Conservation (phyloP, 441 rosid genomes). For the Arabidopsis lyrata region DNA sequence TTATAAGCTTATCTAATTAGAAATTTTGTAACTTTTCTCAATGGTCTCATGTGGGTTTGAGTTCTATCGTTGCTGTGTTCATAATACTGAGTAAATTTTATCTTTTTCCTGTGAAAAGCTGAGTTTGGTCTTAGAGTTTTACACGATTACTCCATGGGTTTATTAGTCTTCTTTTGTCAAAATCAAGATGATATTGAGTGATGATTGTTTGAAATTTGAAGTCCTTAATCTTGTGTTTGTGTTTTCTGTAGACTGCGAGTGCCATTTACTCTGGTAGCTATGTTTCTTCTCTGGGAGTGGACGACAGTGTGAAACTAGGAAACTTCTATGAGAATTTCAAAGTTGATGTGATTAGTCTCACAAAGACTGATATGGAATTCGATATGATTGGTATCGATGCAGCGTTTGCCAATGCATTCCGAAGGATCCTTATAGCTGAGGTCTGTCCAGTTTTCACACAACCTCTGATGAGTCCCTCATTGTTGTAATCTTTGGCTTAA, state of each 20-base stretch:
- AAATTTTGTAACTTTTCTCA: conserved; percentile 14
- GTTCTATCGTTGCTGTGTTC: not conserved
- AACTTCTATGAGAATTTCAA: conserved; percentile 63
- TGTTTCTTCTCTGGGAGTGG: conserved; percentile 54
- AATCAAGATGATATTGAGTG: not conserved
- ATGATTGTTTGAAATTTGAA: conserved; percentile 3
- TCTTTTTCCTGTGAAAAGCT: conserved; percentile 3
- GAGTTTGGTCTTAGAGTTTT: conserved; percentile 1
- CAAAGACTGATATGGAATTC: conserved; percentile 72
- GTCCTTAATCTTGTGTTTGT: conserved; percentile 36
- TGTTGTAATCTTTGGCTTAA: not conserved
- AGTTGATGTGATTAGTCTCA: conserved; percentile 64
- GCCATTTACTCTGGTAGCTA: conserved; percentile 69
- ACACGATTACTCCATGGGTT: not conserved
- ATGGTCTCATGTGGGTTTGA: not conserved
- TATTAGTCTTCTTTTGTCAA: not conserved
- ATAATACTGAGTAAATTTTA: not conserved
- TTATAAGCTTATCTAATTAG: not conserved
- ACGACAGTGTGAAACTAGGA: conserved; percentile 58
- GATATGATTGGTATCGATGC: conserved; percentile 93
- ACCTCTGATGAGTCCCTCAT: conserved; percentile 16
- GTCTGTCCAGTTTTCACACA: conserved; percentile 47
- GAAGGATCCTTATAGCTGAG: conserved; percentile 95
- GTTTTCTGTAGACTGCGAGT: conserved; percentile 64
- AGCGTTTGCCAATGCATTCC: conserved; percentile 85